Conservation (phyloP, 805 yeast genomes). For the Kodamaea kakaduensis region DNA sequence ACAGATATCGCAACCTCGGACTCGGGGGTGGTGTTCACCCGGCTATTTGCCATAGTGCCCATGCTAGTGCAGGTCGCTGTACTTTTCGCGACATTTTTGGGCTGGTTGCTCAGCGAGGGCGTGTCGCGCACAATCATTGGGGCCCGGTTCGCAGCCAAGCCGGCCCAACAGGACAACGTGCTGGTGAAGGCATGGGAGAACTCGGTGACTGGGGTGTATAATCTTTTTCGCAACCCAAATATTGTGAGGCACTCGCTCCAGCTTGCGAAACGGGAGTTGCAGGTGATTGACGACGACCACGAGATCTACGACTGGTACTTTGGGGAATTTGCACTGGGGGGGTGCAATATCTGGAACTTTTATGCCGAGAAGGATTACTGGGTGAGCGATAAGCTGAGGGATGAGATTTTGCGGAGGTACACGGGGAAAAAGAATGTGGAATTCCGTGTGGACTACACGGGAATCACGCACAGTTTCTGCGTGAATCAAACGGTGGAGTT, state of each 20-base stretch:
- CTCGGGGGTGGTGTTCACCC: conserved; percentile 29
- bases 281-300: conserved; percentile 44
- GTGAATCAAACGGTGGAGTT: conserved; percentile 51
- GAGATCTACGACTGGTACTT: conserved; percentile 48
- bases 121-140: conserved; percentile 21
- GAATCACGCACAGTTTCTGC: conserved; percentile 59
- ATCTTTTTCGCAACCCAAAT: conserved; percentile 37
- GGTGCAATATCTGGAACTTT: conserved; percentile 46
- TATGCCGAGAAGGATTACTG: conserved; percentile 64
- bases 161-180: conserved; percentile 15
- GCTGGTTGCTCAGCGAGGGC: conserved; percentile 25
- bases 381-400: conserved; percentile 54
- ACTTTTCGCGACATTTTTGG: conserved; percentile 24
- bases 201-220: conserved; percentile 39
- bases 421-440: conserved; percentile 25
- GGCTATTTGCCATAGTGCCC: conserved; percentile 26
- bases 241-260: conserved; percentile 53
- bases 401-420: conserved; percentile 37
- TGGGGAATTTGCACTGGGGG: conserved; percentile 19
- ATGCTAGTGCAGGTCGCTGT: conserved; percentile 33
- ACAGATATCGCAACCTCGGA: conserved; percentile 50
- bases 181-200: conserved; percentile 30
- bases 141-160: conserved; percentile 22
- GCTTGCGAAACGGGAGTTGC: conserved; percentile 60
- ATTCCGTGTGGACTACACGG: conserved; percentile 31